These are phyloP conservation scores for Xylariaceae sp. DNA, from an alignment of 2,329 filamentous ascomycete species.

Conservation along the genomic window DNA sequence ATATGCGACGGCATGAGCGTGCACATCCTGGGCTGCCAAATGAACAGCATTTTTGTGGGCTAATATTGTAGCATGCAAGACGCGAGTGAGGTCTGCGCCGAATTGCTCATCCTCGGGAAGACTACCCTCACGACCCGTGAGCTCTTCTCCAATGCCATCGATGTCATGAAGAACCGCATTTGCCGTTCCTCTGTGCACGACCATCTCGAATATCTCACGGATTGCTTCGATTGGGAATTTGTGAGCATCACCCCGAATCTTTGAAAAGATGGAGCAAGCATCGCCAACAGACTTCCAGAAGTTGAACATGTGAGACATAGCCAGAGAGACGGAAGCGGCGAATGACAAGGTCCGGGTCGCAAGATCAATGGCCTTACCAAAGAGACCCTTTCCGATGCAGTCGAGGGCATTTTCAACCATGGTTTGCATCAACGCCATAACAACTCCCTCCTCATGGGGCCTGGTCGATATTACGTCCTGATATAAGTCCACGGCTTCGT, in stretches of 20 bases:
- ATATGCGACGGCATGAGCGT: slow-evolving; percentile 92
- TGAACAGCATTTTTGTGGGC: slow-evolving; percentile 83
- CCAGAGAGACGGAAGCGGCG: slow-evolving; percentile 55
- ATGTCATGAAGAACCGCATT: slow-evolving; percentile 62
- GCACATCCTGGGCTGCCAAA: slow-evolving; percentile 64
- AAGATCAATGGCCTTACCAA: slow-evolving; percentile 72
- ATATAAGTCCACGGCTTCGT: slow-evolving; percentile 75
- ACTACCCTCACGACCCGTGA: slow-evolving; percentile 41
- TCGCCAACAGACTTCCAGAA: slow-evolving; percentile 92
- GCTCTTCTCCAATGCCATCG: slow-evolving; percentile 54
- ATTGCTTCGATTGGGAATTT: slow-evolving; percentile 59
- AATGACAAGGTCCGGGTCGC: slow-evolving; percentile 64
- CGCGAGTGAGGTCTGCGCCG: slow-evolving; percentile 50
- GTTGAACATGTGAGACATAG: slow-evolving; percentile 73
- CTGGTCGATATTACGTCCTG: slow-evolving; percentile 63
- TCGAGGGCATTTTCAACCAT: slow-evolving; percentile 75
- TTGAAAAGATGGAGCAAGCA: slow-evolving; percentile 78
- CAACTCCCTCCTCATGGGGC: slow-evolving; percentile 75
- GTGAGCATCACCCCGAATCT: slow-evolving; percentile 61
- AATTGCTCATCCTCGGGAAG: slow-evolving; percentile 44
- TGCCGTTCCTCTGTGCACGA: slow-evolving; percentile 41
- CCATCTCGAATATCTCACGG: slow-evolving; percentile 51
- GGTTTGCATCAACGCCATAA: slow-evolving; percentile 82
- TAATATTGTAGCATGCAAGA: slow-evolving; percentile 68
- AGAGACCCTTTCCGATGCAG: slow-evolving; percentile 75